A percentile compares a stretch with the other conserved stretches of the same genome.
phyloP scores from a whole-genome alignment of 192 early-diverging fungal genomes.

The Rhizophagus sp. region DNA sequence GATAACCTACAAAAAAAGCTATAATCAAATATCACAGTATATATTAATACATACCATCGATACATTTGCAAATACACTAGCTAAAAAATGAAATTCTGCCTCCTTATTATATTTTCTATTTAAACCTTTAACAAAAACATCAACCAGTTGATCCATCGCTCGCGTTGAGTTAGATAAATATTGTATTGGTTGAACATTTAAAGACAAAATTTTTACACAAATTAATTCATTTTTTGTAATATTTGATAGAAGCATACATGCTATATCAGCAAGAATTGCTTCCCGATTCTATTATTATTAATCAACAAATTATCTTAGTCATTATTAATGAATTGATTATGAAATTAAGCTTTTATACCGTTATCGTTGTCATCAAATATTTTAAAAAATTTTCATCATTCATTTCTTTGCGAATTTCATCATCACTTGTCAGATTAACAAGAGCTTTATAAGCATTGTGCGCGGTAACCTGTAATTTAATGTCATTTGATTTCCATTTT shows the following conservation, averaged over 20 bases:
- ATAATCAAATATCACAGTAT: neutral
- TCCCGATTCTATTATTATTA: conserved; percentile 53
- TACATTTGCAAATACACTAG: conserved; percentile 91
- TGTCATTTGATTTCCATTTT: neutral
- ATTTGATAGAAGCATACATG: conserved; percentile 91
- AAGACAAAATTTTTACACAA: conserved; percentile 55
- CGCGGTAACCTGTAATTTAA: conserved; percentile 61
- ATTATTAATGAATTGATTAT: neutral
- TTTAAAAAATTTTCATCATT: conserved; percentile 71
- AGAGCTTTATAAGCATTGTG: conserved; percentile 81
- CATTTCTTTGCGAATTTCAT: conserved; percentile 59
- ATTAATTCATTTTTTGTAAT: conserved; percentile 72
- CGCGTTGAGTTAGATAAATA: conserved; percentile 40
- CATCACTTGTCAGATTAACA: conserved; percentile 82
- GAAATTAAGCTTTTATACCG: conserved; percentile 45
- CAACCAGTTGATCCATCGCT: conserved; percentile 83
- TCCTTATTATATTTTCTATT: conserved; percentile 75
- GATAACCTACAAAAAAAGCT: neutral
- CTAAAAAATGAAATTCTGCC: conserved; percentile 83
- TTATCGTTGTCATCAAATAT: conserved; percentile 67
- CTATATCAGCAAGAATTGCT: conserved; percentile 76
- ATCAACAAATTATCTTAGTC: neutral
- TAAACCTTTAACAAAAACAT: conserved; percentile 85
- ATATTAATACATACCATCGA: conserved; percentile 48
- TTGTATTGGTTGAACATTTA: conserved; percentile 37